Evolutionary conservation across 306 rosid genomes (phyloP), one percentile per base, ranked within the genome.

Genomic region (Cucurbita moschata): DNA sequence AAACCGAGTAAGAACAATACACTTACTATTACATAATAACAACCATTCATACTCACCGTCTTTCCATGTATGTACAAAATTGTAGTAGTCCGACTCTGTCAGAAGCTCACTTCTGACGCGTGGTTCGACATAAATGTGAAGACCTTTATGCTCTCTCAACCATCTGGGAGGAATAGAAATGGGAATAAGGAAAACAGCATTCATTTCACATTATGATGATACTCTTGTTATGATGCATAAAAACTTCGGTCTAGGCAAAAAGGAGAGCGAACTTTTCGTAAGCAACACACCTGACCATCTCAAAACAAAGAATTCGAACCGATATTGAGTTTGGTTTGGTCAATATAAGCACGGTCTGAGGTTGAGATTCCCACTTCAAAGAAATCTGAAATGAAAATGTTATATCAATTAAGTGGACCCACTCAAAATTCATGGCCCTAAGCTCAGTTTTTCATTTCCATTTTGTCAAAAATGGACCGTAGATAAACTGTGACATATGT

Each of bases 291-390:
- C 99, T 89, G 79, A 94, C 79, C 91, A 94, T 87, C 66, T 94
- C 97, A n/a, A 80, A 83, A 82, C 99, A 91, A 10, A 94, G 85
- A 82, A 79, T 77, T 84, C n/a, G 91, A 87, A 91, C 99, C 19
- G 96, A 78, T 78, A 72, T 70, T 26, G 97, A 94, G 81, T 94
- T 89, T 77, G 98, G 98, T 85, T 94, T 91, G 58, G 91, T 87
- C 91, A 94, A 73, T 78, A 94, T 84, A 82, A 94, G 92, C 79
- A 91, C 92, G 9, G 90, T 91, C 87, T 83, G 97, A 61, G 99
- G 99, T 72, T 69, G 38, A 73, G 97, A 89, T 83, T 94, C 95
- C 99, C 99, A 94, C 83, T 83, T 91, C 92, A 94, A 81, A 77
- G 95, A 86, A 71, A 94, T 94, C 99, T 94, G 92, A 72, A 86